Percentiles rank a stretch among this genome's conserved stretches.
phyloP scores from a whole-genome alignment of 108 stramenopile species.

The Skeletonema grethae region DNA sequence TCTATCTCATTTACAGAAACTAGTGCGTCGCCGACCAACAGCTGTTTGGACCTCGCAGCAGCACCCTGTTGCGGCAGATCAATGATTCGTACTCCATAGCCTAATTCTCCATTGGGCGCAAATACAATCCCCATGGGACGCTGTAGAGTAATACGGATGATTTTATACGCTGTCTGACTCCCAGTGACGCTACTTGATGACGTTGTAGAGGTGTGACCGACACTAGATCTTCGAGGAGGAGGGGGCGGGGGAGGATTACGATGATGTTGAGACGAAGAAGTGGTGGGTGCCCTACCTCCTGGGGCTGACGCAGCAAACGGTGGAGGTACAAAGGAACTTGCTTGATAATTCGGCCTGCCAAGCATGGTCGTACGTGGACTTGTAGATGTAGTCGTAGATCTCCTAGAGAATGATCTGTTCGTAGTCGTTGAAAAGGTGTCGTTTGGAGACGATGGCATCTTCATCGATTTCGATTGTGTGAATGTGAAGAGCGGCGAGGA shows the following conservation, averaged over 20 bases:
- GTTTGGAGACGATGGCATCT: neutral
- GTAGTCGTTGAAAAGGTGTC: too few species aligned
- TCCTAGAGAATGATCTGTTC: neutral
- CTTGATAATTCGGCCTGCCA: neutral
- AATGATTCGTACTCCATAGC: neutral
- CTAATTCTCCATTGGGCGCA: neutral
- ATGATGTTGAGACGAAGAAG: neutral
- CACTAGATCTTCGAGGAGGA: neutral
- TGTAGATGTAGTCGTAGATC: neutral
- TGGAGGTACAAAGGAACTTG: neutral
- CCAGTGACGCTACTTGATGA: neutral
- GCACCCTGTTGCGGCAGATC: neutral
- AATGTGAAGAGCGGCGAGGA: too few species aligned
- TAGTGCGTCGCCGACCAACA: neutral
- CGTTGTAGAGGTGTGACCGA: neutral
- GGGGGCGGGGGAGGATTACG: neutral
- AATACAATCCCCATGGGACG: slow-evolving; percentile 5
- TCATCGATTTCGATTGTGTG: too few species aligned
- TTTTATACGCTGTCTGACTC: neutral
- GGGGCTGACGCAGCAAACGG: neutral
- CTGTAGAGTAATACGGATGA: neutral
- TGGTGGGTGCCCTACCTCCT: neutral
- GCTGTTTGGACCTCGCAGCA: neutral
- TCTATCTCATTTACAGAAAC: neutral
- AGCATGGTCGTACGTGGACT: neutral